A percentile compares a stretch with the other conserved stretches of the same genome.
These are phyloP conservation scores for Monascus ruber DNA, from an alignment of 2,329 filamentous ascomycete species.

Conservation along the genomic window DNA sequence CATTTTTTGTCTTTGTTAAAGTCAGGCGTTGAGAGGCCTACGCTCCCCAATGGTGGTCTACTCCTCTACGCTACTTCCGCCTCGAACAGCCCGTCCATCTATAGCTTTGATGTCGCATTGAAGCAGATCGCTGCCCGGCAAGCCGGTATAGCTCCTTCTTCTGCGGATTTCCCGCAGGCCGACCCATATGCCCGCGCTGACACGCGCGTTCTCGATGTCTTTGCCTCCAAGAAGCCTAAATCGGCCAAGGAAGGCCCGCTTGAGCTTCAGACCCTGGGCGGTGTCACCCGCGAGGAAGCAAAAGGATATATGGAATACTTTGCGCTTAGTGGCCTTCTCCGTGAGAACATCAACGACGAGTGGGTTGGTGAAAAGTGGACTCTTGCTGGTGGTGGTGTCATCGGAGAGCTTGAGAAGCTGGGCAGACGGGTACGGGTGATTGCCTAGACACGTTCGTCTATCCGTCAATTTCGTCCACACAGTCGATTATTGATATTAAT, in stretches of 20 bases:
- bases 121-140: constrained; percentile 37
- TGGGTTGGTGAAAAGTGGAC: constrained; percentile 74
- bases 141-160: constrained; percentile 21
- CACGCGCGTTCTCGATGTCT: constrained; percentile 37
- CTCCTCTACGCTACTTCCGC: constrained; percentile 63
- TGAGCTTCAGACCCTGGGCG: constrained; percentile 47
- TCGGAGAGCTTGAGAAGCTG: constrained; percentile 75
- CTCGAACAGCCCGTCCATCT: constrained; percentile 55
- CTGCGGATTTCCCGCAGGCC: constrained; percentile 35
- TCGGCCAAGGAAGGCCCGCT: constrained; percentile 23
- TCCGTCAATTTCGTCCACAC: too few relatives aligned
- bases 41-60: constrained; percentile 62
- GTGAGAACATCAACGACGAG: constrained; percentile 56
- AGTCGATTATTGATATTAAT: too few relatives aligned
- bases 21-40: constrained; percentile 20
- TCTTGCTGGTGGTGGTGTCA: constrained; percentile 64
- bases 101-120: constrained; percentile 59
- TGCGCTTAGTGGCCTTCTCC: constrained; percentile 70
- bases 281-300: constrained; percentile 63
- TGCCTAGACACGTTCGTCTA: constrained; percentile 4
- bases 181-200: constrained; percentile 45
- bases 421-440: constrained; percentile 34
- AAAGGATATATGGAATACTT: constrained; percentile 85
- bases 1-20: constrained; percentile 62
- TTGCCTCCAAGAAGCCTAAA: constrained; percentile 19